These are phyloP conservation scores for Backusella macrospora DNA, from an alignment of 192 early-diverging fungal species.

Conservation along the genomic window DNA sequence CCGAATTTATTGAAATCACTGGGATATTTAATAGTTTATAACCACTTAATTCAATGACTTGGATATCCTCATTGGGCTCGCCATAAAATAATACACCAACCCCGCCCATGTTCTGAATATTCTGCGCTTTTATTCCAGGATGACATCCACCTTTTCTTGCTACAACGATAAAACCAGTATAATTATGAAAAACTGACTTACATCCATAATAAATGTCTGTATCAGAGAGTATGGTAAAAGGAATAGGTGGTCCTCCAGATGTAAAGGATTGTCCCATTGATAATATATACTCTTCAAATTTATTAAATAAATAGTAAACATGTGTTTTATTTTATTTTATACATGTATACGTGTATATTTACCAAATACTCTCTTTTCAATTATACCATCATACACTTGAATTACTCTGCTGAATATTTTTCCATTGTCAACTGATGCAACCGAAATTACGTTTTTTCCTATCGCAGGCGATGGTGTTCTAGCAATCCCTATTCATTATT, in stretches of 20 bases:
- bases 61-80: slow-evolving; percentile 21
- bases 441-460: slow-evolving; percentile 55
- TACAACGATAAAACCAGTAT: slow-evolving; percentile 52
- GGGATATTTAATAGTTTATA: slow-evolving; percentile 49
- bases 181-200: neutral
- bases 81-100: slow-evolving; percentile 67
- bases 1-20: slow-evolving; percentile 50
- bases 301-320: too few relatives aligned
- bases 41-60: neutral
- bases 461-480: slow-evolving; percentile 58
- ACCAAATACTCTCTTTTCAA: neutral
- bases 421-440: slow-evolving; percentile 53
- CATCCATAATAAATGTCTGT: neutral
- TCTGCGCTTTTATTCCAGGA: slow-evolving; percentile 58
- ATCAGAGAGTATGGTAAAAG: neutral
- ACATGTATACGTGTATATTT: too few relatives aligned
- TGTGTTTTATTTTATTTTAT: too few relatives aligned
- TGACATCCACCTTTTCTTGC: slow-evolving; percentile 66
- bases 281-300: neutral
- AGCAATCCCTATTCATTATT: slow-evolving; percentile 16
- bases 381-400: neutral
- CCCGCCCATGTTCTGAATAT: slow-evolving; percentile 61
- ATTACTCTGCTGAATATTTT: slow-evolving; percentile 27
- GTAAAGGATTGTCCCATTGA: neutral
- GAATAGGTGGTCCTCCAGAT: neutral